Percentiles rank a stretch among this genome's conserved stretches.
phyloP scores from a whole-genome alignment of 176 grass and related monocot species.

The Melocanna baccifera region DNA sequence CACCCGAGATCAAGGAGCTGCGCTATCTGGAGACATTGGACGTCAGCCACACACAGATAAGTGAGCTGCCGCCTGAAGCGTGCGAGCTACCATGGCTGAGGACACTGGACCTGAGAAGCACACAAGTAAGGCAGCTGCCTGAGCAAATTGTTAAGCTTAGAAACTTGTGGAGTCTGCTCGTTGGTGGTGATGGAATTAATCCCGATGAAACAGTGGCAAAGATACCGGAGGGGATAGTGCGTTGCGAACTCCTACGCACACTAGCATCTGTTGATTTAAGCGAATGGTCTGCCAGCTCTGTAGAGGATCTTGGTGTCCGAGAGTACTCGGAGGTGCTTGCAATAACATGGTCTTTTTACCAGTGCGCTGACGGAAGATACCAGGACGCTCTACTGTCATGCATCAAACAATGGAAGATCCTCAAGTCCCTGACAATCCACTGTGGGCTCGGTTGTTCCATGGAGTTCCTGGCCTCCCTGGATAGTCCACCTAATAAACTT shows the following conservation, averaged over 20 bases:
- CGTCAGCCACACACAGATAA: neutral
- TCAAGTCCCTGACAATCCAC: constrained; percentile 9
- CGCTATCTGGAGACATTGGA: fast-evolving
- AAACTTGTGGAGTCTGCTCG: fast-evolving
- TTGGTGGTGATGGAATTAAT: neutral
- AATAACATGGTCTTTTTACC: neutral
- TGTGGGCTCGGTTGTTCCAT: constrained; percentile 8
- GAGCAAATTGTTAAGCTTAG: neutral
- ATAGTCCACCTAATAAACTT: too few relatives aligned
- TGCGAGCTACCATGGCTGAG: neutral
- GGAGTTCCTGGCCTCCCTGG: neutral
- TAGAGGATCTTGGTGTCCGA: too few relatives aligned
- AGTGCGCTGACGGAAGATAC: neutral
- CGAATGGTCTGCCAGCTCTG: too few relatives aligned
- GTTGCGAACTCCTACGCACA: fast-evolving
- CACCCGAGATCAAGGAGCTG: neutral
- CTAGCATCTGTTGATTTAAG: neutral
- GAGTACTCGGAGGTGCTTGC: too few relatives aligned
- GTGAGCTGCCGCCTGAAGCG: neutral
- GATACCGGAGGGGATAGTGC: neutral
- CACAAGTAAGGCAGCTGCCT: neutral
- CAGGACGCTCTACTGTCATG: neutral
- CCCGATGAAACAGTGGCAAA: too few relatives aligned
- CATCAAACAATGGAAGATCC: fast-evolving
- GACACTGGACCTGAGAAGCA: neutral